These are phyloP conservation scores for Lactarius tabidus DNA, from an alignment of 768 basidiomycete species.

Conservation along the genomic window DNA sequence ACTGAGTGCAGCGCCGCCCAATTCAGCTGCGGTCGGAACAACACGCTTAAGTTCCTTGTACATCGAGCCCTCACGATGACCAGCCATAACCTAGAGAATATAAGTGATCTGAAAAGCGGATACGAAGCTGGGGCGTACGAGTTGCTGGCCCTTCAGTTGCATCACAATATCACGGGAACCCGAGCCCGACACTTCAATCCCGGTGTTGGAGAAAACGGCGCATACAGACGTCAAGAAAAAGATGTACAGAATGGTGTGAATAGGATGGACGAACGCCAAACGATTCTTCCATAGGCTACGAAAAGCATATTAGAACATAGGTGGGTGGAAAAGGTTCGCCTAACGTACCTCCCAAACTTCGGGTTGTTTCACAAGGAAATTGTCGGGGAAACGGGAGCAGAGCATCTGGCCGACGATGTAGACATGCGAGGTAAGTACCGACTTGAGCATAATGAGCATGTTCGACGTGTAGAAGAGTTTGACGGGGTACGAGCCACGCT, in stretches of 20 bases:
- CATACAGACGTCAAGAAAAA: slow-evolving; percentile 90
- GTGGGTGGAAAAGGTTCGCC: neutral
- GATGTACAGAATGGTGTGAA: slow-evolving; percentile 90
- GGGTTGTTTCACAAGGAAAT: slow-evolving; percentile 83
- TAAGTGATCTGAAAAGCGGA: neutral
- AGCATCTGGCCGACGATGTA: slow-evolving; percentile 98
- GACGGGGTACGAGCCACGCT: slow-evolving; percentile 91
- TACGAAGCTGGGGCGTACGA: slow-evolving; percentile 46
- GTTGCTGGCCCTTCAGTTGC: slow-evolving; percentile 97
- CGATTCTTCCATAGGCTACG: slow-evolving; percentile 89
- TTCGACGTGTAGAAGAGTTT: slow-evolving; percentile 99
- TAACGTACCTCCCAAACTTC: slow-evolving; percentile 94
- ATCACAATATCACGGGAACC: slow-evolving; percentile 96
- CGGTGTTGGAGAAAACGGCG: too few relatives aligned
- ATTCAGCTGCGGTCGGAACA: slow-evolving; percentile 95
- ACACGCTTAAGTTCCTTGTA: slow-evolving; percentile 99
- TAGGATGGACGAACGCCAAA: slow-evolving; percentile 87
- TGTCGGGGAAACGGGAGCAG: slow-evolving; percentile 82
- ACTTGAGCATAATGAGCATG: slow-evolving; percentile 99
- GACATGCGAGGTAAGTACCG: slow-evolving; percentile 85
- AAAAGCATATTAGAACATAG: slow-evolving; percentile 7
- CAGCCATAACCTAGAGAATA: slow-evolving; percentile 59
- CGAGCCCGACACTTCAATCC: slow-evolving; percentile 93
- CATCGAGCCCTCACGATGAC: slow-evolving; percentile 93
- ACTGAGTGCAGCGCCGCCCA: slow-evolving; percentile 93